Percentiles rank a stretch among this genome's conserved stretches.
Evolutionary conservation across 345 rosid genomes (phyloP).

Genomic region (Mercurialis annua): DNA sequence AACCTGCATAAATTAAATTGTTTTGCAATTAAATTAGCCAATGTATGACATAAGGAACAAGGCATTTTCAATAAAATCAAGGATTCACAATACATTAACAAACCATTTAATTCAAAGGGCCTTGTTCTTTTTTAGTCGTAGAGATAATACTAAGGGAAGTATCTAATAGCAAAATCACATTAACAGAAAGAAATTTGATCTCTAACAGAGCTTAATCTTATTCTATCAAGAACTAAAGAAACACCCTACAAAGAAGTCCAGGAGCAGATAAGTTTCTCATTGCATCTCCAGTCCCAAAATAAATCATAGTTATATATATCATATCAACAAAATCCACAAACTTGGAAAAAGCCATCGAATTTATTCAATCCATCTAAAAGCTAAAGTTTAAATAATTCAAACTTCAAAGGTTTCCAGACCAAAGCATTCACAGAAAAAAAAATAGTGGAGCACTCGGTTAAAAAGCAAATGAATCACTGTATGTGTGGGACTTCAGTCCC

Average conservation of each 20-base stretch:
- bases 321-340: conserved; percentile 3
- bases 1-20: conserved; percentile 44
- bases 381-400: neutral
- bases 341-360: neutral
- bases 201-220: neutral
- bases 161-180: neutral
- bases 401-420: neutral
- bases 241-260: neutral
- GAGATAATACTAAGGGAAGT: neutral
- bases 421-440: neutral
- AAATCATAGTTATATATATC: neutral
- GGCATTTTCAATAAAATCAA: neutral
- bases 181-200: neutral
- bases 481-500: neutral
- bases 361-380: neutral
- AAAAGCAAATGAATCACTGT: neutral
- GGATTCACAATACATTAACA: neutral
- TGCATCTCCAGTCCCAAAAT: conserved; percentile 6
- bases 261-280: neutral
- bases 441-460: neutral
- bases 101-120: neutral
- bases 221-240: neutral
- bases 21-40: conserved; percentile 13
- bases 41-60: neutral
- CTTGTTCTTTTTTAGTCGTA: neutral